Percentiles rank a stretch among this genome's conserved stretches.
phyloP scores from a whole-genome alignment of 176 grass and related monocot genomes.

The Oryza brachyantha region DNA sequence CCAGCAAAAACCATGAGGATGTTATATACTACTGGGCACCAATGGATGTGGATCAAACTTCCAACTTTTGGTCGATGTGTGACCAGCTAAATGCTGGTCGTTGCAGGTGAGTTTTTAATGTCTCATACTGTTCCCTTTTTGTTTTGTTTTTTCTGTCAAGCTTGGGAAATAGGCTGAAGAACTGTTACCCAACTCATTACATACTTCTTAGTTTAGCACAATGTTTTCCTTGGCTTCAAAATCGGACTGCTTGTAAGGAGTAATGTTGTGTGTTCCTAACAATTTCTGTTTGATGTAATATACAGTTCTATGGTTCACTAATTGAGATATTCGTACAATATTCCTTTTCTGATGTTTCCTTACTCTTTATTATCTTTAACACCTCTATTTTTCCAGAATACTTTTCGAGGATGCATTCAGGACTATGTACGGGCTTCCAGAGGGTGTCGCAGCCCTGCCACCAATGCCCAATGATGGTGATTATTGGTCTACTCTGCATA shows the following conservation, averaged over 20 bases:
- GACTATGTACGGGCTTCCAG: slow-evolving; percentile 77
- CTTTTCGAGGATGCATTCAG: slow-evolving; percentile 83
- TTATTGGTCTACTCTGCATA: slow-evolving; percentile 90
- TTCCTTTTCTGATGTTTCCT: slow-evolving; percentile 13
- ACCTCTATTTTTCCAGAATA: slow-evolving; percentile 39
- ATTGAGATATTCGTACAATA: slow-evolving; percentile 17
- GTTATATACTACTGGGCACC: slow-evolving; percentile 76
- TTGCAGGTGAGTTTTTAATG: slow-evolving; percentile 68
- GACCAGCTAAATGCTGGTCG: slow-evolving; percentile 76
- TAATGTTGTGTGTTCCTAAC: background rate
- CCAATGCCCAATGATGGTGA: slow-evolving; percentile 75
- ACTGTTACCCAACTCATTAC: background rate
- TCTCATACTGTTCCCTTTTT: slow-evolving; percentile 6
- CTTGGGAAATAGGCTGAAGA: slow-evolving; percentile 5
- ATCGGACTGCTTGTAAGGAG: background rate
- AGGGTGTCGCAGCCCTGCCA: slow-evolving; percentile 56
- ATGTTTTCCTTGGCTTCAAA: slow-evolving; percentile 13
- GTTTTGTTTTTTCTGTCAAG: slow-evolving; percentile 1
- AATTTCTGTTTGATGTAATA: background rate
- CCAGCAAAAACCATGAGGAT: slow-evolving; percentile 65
- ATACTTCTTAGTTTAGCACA: background rate
- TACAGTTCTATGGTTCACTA: background rate
- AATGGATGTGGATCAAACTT: slow-evolving; percentile 49
- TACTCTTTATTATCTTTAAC: slow-evolving; percentile 35
- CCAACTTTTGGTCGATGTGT: slow-evolving; percentile 82